Percentiles rank a stretch among this genome's conserved stretches.
Conservation (phyloP, 2,329 filamentous ascomycete genomes). For the Rugonectria rugulosa region DNA sequence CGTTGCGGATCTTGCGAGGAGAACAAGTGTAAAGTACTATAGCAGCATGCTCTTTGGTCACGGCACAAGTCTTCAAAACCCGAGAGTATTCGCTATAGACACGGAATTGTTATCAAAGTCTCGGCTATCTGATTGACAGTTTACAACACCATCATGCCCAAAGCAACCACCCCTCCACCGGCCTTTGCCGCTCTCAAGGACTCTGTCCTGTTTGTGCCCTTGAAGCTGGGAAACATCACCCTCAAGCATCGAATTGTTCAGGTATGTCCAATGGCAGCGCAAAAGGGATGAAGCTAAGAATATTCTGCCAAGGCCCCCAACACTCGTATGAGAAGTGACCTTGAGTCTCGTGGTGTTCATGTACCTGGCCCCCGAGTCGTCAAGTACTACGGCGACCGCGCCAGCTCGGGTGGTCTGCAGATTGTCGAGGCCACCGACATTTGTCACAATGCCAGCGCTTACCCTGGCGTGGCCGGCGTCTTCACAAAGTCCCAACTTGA, state of each 20-base stretch:
- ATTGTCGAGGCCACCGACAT: slow-evolving; percentile 44
- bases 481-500: slow-evolving; percentile 40
- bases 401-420: slow-evolving; percentile 42
- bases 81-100: background rate
- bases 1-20: slow-evolving; percentile 1
- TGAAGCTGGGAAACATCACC: slow-evolving; percentile 43
- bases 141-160: slow-evolving; percentile 22
- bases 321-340: slow-evolving; percentile 35
- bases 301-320: slow-evolving; percentile 29
- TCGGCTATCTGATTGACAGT: background rate
- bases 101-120: background rate
- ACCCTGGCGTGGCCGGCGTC: slow-evolving; percentile 41
- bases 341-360: slow-evolving; percentile 43
- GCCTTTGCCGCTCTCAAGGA: slow-evolving; percentile 30
- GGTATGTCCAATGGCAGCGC: slow-evolving; percentile 30
- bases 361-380: slow-evolving; percentile 41
- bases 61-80: slow-evolving; percentile 16
- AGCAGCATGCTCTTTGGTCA: slow-evolving; percentile 3
- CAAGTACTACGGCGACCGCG: slow-evolving; percentile 44
- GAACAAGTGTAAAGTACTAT: no score
- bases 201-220: slow-evolving; percentile 44
- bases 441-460: slow-evolving; percentile 39
- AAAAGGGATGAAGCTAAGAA: no score
- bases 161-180: slow-evolving; percentile 29
- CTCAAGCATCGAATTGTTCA: slow-evolving; percentile 48